Base-by-base conservation (phyloP, 1,284 basidiomycete genomes). In the Moesziomyces parantarcticus region DNA sequence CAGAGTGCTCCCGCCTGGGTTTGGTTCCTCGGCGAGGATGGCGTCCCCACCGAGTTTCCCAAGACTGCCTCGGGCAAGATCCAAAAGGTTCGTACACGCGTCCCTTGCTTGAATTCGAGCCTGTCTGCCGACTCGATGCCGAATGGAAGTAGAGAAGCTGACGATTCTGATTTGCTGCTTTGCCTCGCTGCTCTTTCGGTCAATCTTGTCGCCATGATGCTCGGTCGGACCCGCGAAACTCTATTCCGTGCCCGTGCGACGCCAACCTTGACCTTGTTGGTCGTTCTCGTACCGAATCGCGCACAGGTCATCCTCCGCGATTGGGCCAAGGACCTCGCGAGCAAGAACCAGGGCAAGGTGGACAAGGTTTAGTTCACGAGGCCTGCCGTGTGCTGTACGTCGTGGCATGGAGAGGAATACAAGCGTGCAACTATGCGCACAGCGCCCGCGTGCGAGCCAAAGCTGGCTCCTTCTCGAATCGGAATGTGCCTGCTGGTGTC, bases 11-110 rank as follows among this genome's bases (percentile, higher is more conserved):
- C 92, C 0, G 85, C 87, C 5, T 93, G 91, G 90, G 89, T 93
- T 2, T 94, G 92, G 91, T 92, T 92, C 68, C 75, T 91, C 0
- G 89, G 89, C 20, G 89, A 92, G 76, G 89, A 90, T 25, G 88
- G 87, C 5, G 84, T 85, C 7, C 85, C 86, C 9, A 82, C 84
- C 22, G 90, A 92, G 68, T 83, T 93, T 13, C 92, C 92, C 1
- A 93, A 92, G 86, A 94, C 92, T 7, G 91, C 90, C 20, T 93
- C 92, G 74, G 92, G 92, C 44, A 94, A 94, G 84, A 89, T 94
- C 40, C 89, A 89, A 89, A 94, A 94, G 85, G 91, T 92, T 50
- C 46, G 66, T 59, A 18, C 29, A 32, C 36, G 36, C 36, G 36
- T 39, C 36, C 36, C 36, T 39, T n/a, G 36, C 36, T 39, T 36